Evolutionary conservation across 495 filamentous ascomycete species (phyloP), one percentile per base, ranked within the genome.

Genomic region (Xylaria bambusicola): DNA sequence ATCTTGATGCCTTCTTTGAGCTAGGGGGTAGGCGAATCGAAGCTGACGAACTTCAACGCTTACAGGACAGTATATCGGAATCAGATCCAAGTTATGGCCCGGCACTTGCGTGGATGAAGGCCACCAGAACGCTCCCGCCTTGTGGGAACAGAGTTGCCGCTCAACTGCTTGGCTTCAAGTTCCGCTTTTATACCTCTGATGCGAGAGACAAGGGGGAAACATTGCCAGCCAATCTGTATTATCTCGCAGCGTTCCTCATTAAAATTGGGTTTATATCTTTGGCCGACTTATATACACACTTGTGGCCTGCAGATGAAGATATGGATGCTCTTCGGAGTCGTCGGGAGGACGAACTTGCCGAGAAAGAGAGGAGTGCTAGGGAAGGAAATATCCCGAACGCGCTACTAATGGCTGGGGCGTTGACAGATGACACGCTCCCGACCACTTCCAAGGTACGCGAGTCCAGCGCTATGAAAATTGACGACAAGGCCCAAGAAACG

Each of bases 261-360:
- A 98, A 98, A 72, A 88, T 96, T 48, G 95, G 95, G 21, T 98
- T 99, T 71, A 92, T 99, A 58, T 96, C 93, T n/a, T 78, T 99
- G 2, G 83, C 85, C 38, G 94, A 98, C 66, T 77, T 99, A 20
- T 97, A 97, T 71, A 87, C 93, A 35, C 95, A 98, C 67, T 86
- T 98, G 4, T 93, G 91, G 82, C 90, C 95, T 20, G 77, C 80
- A 0, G 93, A 98, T 62, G 86, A 89, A 18, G 80, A 83, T 3
- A 98, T 98, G 93, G 80, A 87, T 44, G 76, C 67, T 0, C 71
- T 94, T 26, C 83, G 82, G 61, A 78, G 82, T 23, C 79, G 85
- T 58, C 86, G 87, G 61, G 77, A 85, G 71, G 85, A 87, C 54
- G 92, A 94, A 64, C 87, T 96, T 60, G 85, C 86, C 7, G 92